Percentiles rank a stretch among this genome's conserved stretches.
Conservation (phyloP, 495 filamentous ascomycete genomes). For the Penicillium parvum region DNA sequence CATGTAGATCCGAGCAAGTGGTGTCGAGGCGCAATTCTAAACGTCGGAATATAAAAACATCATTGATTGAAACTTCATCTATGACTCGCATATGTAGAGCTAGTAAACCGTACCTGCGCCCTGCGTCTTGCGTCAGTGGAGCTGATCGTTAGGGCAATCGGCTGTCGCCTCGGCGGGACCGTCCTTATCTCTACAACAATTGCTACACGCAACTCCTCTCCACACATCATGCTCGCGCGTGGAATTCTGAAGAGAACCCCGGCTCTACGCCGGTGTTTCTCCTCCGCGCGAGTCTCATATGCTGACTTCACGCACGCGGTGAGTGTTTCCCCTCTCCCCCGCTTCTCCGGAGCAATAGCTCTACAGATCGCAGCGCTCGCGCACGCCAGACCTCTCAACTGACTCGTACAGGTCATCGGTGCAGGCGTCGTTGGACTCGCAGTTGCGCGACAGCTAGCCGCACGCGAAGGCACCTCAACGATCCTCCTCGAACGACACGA, state of each 20-base stretch:
- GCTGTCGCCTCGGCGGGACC: constrained; percentile 6
- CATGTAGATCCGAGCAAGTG: constrained; percentile 6
- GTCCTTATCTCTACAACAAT: constrained; percentile 2
- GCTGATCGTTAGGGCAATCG: constrained; percentile 7
- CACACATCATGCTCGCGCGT: constrained; percentile 14
- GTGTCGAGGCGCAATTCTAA: constrained; percentile 1
- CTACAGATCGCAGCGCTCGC: not conserved
- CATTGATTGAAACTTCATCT: not conserved
- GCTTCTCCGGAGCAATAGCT: not conserved
- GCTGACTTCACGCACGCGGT: constrained; percentile 85
- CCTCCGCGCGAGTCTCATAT: constrained; percentile 24
- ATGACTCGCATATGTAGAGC: not conserved
- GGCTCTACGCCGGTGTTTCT: constrained; percentile 34
- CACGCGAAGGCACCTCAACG: constrained; percentile 57
- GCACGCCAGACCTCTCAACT: constrained; percentile 4
- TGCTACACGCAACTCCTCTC: not conserved
- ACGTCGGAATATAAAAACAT: constrained; percentile 1
- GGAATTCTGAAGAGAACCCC: constrained; percentile 13
- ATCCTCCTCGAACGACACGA: constrained; percentile 79
- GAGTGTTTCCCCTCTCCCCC: constrained; percentile 14
- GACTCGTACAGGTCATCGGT: constrained; percentile 64
- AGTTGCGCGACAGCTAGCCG: constrained; percentile 73
- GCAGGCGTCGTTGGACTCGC: constrained; percentile 89
- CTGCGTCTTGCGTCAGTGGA: not conserved
- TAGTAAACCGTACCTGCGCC: too few species aligned